Conservation (phyloP, 352 stramenopile genomes). For the Elongisporangium prolatum region DNA sequence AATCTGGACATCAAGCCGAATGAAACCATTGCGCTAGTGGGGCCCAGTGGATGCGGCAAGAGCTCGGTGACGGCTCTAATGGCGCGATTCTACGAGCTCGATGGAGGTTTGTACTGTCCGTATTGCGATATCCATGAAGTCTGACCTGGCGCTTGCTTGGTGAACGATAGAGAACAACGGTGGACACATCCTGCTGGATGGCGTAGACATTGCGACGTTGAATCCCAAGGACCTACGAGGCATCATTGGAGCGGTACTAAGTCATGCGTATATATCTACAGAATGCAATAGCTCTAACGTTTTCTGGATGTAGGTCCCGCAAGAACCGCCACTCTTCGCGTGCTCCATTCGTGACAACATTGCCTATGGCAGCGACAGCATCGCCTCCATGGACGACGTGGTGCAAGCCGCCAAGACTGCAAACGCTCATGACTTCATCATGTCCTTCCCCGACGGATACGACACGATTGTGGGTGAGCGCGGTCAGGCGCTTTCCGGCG, state of each 20-base stretch:
- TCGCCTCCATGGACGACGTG: conserved; percentile 48
- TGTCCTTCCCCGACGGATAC: conserved; percentile 70
- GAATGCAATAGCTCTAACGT: conserved; percentile 74
- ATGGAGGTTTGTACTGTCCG: conserved; percentile 32
- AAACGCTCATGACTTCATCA: conserved; percentile 79
- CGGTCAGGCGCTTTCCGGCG: conserved; percentile 63
- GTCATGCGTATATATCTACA: conserved; percentile 1
- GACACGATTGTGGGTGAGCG: conserved; percentile 74
- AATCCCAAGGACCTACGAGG: conserved; percentile 46
- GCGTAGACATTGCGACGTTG: conserved; percentile 46
- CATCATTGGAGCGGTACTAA: conserved; percentile 55
- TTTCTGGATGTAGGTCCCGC: conserved; percentile 38
- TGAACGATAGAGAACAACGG: conserved; percentile 20
- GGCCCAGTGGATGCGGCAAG: conserved; percentile 64
- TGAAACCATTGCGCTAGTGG: conserved; percentile 74
- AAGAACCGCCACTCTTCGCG: conserved; percentile 72
- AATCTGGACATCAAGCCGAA: conserved; percentile 55
- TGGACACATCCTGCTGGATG: conserved; percentile 56
- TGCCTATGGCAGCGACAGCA: conserved; percentile 53
- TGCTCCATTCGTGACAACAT: conserved; percentile 78
- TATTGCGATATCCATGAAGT: conserved; percentile 11
- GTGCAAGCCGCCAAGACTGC: conserved; percentile 57
- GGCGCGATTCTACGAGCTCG: conserved; percentile 71
- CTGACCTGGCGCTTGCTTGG: conserved; percentile 8
- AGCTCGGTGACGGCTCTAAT: conserved; percentile 69